A percentile compares a stretch with the other conserved stretches of the same genome.
Conservation (phyloP, 2,329 filamentous ascomycete species). For the Microthyrium microscopicum region DNA sequence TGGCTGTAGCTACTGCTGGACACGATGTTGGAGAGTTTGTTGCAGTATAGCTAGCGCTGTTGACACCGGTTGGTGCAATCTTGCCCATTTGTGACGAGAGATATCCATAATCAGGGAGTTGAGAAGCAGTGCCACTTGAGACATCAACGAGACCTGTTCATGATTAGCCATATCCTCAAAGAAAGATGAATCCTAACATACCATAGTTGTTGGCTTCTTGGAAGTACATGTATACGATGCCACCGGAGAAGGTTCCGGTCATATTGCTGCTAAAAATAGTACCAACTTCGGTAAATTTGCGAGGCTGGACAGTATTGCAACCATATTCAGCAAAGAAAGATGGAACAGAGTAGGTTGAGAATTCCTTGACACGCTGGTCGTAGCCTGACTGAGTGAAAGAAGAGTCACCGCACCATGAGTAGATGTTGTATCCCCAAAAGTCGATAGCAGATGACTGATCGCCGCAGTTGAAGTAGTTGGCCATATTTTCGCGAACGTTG, state of each 20-base stretch:
- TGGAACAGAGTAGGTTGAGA: slow-evolving; percentile 75
- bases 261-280: slow-evolving; percentile 69
- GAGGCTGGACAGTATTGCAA: slow-evolving; percentile 60
- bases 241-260: slow-evolving; percentile 78
- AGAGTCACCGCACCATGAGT: slow-evolving; percentile 93
- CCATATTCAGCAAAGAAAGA: slow-evolving; percentile 99
- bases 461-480: slow-evolving; percentile 91
- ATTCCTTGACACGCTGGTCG: slow-evolving; percentile 68
- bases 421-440: slow-evolving; percentile 99
- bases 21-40: slow-evolving; percentile 55
- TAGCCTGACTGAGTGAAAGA: slow-evolving; percentile 64
- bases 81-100: slow-evolving; percentile 54
- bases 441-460: slow-evolving; percentile 54
- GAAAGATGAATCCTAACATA: slow-evolving; percentile 19
- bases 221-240: slow-evolving; percentile 98
- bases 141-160: slow-evolving; percentile 47
- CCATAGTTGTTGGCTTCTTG: slow-evolving; percentile 82
- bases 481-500: slow-evolving; percentile 63
- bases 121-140: slow-evolving; percentile 41
- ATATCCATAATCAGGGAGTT: slow-evolving; percentile 57
- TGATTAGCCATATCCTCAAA: slow-evolving; percentile 8
- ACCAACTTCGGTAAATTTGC: slow-evolving; percentile 70
- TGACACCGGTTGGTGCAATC: slow-evolving; percentile 48
- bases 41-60: slow-evolving; percentile 53
- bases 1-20: slow-evolving; percentile 40